Conservation (phyloP, 371 early-diverging fungal species). For the Mortierella sp. region DNA sequence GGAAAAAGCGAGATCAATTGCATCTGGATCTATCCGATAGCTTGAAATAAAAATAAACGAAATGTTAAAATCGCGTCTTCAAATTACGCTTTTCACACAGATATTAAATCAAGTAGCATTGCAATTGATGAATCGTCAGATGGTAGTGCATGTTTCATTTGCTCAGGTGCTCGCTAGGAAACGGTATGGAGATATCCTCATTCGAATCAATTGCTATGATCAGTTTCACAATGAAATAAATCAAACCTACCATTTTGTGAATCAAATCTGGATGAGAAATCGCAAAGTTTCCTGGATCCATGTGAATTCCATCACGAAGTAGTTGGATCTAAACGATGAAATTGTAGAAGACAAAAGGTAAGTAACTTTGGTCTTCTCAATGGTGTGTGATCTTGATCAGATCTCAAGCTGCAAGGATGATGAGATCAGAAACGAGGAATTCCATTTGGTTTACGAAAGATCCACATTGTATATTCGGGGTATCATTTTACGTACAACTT, state of each 20-base stretch:
- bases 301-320: not conserved
- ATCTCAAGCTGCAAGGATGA: not conserved
- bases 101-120: not conserved
- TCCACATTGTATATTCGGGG: conserved; percentile 58
- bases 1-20: not conserved
- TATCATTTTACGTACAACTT: conserved; percentile 60
- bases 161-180: conserved; percentile 60
- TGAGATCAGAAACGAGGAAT: conserved; percentile 59
- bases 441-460: conserved; percentile 58
- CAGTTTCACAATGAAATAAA: not conserved
- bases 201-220: conserved; percentile 36
- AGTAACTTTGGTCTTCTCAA: not conserved
- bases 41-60: conserved; percentile 1
- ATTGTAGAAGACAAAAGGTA: not conserved
- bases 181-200: conserved; percentile 59
- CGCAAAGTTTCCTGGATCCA: not conserved
- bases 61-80: conserved; percentile 8
- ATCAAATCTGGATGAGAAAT: not conserved
- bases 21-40: not conserved
- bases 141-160: conserved; percentile 60
- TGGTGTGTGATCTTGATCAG: not conserved
- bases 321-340: conserved; percentile 1
- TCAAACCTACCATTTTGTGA: not conserved
- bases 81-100: not conserved
- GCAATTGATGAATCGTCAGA: conserved; percentile 56